A percentile compares a stretch with the other conserved stretches of the same genome.
phyloP scores from a whole-genome alignment of 2,329 filamentous ascomycete genomes.

The Myriosclerotinia duriaeana region DNA sequence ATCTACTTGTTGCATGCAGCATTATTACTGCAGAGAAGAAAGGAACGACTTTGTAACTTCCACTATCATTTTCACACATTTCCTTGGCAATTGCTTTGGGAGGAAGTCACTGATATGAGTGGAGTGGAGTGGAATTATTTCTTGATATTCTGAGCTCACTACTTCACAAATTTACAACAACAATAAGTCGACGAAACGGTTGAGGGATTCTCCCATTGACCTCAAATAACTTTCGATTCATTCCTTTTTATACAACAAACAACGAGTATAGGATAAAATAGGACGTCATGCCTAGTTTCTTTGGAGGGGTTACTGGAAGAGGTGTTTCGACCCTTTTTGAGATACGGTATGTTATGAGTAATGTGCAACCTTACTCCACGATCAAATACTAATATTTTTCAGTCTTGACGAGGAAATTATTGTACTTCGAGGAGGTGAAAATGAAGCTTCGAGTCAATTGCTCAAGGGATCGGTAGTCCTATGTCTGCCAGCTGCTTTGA shows the following conservation, averaged over 20 bases:
- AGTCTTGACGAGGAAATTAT: constrained; percentile 79
- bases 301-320: constrained; percentile 39
- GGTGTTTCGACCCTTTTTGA: constrained; percentile 42
- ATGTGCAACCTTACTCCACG: constrained; percentile 14
- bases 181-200: not conserved
- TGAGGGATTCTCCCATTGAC: not conserved
- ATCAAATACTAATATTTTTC: constrained; percentile 25
- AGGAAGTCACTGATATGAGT: not conserved
- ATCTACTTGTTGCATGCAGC: not conserved
- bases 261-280: constrained; percentile 1
- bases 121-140: constrained; percentile 3
- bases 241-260: not conserved
- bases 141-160: not conserved
- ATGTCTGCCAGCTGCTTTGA: constrained; percentile 67
- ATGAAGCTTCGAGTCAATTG: constrained; percentile 73
- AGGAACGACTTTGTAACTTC: not conserved
- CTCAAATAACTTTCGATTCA: not conserved
- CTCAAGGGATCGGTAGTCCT: constrained; percentile 73
- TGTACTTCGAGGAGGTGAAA: constrained; percentile 71
- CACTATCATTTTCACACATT: not conserved
- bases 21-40: constrained; percentile 2
- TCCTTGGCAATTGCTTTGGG: not conserved
- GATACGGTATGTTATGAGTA: constrained; percentile 39
- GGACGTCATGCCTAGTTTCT: constrained; percentile 38
- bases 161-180: not conserved